Base-by-base conservation (phyloP, 129 eudicot genomes). In the Pulicaria dysenterica region DNA sequence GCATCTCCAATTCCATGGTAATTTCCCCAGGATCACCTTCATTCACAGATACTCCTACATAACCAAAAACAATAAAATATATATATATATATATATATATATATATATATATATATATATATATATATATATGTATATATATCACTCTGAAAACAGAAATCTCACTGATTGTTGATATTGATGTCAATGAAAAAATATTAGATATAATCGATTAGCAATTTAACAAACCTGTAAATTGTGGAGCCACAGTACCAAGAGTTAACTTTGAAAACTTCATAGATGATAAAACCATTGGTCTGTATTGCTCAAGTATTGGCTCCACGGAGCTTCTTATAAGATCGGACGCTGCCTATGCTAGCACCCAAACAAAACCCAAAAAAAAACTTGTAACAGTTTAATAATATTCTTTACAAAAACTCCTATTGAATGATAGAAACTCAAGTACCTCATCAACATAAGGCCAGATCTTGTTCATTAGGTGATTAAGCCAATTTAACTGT, bases 161-260 rank as follows among this genome's bases (percentile, higher is more conserved):
- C 9, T 43, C 47, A 43, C 9, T 0, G 7, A 43, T 5, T 9
- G 50, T 63, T 63, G 8, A 24, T 0, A 24, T 24, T 0, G n/a
- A 44, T 44, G 14, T 13, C n/a, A 44, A 13, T 37, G 24, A 8
- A 46, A 42, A 43, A 9, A 64, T 12, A 45, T 46, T 13, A 55
- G 0, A 34, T 34, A 7, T 14, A 13, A 11, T 46, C 3, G 1
- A 43, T 17, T 2, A 46, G 55, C 8, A 73, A 15, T 39, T 19
- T 4, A 67, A 75, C 82, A 43, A 70, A 87, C 97, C 97, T 74
- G 96, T 94, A 79, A 94, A 94, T 68, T 87, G 91, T 37, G 98
- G 98, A 65, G 98, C 95, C 55, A 94, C 95, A 36, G 96, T 94
- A 8, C 98, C 98, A 67, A 94, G 95, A 47, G 96, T 94, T 66